A percentile compares a stretch with the other conserved stretches of the same genome.
Conservation (phyloP, 768 basidiomycete genomes). For the Rhodotorula taiwanensis region DNA sequence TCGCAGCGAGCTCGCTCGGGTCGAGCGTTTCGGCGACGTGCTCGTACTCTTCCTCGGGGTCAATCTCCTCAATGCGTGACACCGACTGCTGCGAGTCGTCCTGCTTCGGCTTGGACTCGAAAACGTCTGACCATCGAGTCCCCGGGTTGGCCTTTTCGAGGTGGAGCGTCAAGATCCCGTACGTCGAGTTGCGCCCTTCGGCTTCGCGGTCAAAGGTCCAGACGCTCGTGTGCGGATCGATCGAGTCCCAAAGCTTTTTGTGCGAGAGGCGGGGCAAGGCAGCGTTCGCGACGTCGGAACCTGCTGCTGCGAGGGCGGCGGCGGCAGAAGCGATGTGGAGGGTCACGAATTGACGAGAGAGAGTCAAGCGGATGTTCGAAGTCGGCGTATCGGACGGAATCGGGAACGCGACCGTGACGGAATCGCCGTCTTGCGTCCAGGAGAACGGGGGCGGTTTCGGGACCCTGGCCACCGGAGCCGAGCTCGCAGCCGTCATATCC, state of each 20-base stretch:
- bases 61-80: constrained; percentile 41
- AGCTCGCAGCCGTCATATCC: no score
- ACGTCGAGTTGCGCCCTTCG: constrained; percentile 55
- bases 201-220: constrained; percentile 78
- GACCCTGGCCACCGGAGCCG: background rate
- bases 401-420: constrained; percentile 74
- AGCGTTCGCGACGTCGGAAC: constrained; percentile 37
- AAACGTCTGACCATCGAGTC: constrained; percentile 80
- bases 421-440: constrained; percentile 82
- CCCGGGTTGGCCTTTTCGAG: constrained; percentile 78
- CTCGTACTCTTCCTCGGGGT: constrained; percentile 45
- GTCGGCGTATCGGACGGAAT: constrained; percentile 65
- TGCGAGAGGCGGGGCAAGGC: constrained; percentile 56
- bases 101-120: constrained; percentile 47
- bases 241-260: constrained; percentile 68
- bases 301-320: constrained; percentile 37
- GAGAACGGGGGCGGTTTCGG: constrained; percentile 66
- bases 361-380: constrained; percentile 59
- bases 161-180: constrained; percentile 68
- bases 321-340: constrained; percentile 51
- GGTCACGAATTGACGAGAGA: constrained; percentile 61
- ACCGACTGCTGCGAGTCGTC: constrained; percentile 6
- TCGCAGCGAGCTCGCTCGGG: constrained; percentile 68
- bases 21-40: constrained; percentile 77
- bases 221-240: constrained; percentile 69